Evolutionary conservation across 2,329 filamentous ascomycete species (phyloP).

Genomic region (Aspergillus floridensis): DNA sequence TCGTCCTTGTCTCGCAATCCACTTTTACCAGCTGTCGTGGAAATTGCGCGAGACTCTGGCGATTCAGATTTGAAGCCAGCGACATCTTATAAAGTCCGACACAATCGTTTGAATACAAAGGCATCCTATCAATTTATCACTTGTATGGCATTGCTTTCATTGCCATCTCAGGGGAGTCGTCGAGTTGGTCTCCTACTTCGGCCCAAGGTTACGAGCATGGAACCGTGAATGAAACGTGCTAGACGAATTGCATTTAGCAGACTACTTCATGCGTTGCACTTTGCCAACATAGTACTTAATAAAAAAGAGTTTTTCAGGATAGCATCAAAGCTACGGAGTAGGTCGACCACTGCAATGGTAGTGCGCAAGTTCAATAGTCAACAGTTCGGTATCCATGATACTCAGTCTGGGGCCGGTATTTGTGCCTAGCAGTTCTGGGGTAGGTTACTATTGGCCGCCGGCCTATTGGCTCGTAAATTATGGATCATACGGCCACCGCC

Average conservation of each 20-base stretch:
- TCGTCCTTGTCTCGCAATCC: not conserved
- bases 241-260: constrained; percentile 16
- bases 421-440: too few relatives aligned
- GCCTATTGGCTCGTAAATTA: constrained; percentile 1
- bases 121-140: constrained; percentile 31
- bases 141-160: constrained; percentile 26
- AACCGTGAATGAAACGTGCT: constrained; percentile 10
- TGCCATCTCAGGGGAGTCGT: constrained; percentile 23
- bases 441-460: constrained; percentile 3
- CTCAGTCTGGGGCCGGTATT: too few relatives aligned
- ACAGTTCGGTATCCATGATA: too few relatives aligned
- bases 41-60: constrained; percentile 12
- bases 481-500: not conserved
- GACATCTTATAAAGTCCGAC: constrained; percentile 11
- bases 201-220: constrained; percentile 7
- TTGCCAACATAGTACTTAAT: constrained; percentile 16
- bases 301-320: not conserved
- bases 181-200: constrained; percentile 3
- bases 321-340: too few relatives aligned
- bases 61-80: not conserved
- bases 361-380: too few relatives aligned
- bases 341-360: too few relatives aligned
- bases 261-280: constrained; percentile 10
- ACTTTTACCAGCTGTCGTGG: constrained; percentile 10
- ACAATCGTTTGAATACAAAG: constrained; percentile 18